phyloP scores from a whole-genome alignment of 73 alveolate species.

The Paramecium sonneborni region DNA sequence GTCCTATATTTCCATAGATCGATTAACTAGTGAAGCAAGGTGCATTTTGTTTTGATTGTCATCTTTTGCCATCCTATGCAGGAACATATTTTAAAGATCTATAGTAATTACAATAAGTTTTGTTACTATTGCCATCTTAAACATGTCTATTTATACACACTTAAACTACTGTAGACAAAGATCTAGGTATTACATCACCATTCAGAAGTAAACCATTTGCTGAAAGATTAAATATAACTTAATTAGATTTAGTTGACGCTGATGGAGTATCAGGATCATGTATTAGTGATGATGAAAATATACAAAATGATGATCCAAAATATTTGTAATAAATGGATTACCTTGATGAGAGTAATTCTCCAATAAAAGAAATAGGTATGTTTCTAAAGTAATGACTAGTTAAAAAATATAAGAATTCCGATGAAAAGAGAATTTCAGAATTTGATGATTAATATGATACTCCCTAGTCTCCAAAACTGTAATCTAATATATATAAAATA shows the following conservation, averaged over 20 bases:
- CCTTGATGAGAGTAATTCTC: not conserved
- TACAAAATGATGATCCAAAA: not conserved
- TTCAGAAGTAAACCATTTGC: not conserved
- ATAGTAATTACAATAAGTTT: not conserved
- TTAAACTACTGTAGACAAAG: not conserved
- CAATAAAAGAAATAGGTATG: not conserved
- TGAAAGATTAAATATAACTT: not conserved
- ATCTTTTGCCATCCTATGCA: not conserved
- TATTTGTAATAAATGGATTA: not conserved
- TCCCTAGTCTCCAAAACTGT: not conserved
- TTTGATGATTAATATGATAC: not conserved
- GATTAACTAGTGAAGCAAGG: not conserved
- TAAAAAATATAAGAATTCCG: constrained; percentile 3
- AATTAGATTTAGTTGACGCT: constrained; percentile 3
- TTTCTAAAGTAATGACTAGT: not conserved
- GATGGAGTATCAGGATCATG: not conserved
- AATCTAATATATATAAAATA: not conserved
- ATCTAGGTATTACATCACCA: not conserved
- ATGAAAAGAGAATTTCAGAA: not conserved
- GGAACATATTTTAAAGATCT: not conserved
- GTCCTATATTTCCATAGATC: not conserved
- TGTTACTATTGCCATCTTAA: not conserved
- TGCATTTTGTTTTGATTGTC: not conserved
- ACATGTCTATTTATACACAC: not conserved
- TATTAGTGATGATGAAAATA: not conserved